A percentile compares a stretch with the other conserved stretches of the same genome.
Conservation (phyloP, 2,329 filamentous ascomycete species). For the Bipolaris zeicola region DNA sequence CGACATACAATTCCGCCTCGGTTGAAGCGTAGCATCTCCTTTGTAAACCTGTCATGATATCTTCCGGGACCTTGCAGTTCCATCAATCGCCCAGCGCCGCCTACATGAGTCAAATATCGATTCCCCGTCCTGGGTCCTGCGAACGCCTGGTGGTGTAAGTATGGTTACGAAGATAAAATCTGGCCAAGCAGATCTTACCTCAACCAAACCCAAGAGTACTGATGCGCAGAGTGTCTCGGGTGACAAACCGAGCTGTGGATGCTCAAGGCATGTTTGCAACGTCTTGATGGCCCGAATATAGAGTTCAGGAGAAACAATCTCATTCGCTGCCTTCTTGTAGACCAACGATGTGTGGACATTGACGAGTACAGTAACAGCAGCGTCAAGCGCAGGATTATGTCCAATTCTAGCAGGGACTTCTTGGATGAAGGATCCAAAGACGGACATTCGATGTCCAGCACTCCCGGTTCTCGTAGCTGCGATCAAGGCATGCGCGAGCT, state of each 20-base stretch:
- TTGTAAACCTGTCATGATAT: conserved; percentile 38
- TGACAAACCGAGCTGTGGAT: conserved; percentile 37
- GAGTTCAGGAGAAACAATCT: conserved; percentile 34
- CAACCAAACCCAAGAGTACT: conserved; percentile 40
- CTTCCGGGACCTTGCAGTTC: conserved; percentile 38
- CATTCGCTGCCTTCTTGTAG: conserved; percentile 27
- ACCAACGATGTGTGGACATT: conserved; percentile 36
- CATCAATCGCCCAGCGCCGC: conserved; percentile 41
- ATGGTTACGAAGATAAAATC: not conserved
- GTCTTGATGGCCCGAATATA: conserved; percentile 41
- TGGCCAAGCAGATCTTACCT: conserved; percentile 22
- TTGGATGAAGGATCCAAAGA: conserved; percentile 40
- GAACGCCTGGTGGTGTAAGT: conserved; percentile 26
- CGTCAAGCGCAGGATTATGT: conserved; percentile 39
- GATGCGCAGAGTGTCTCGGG: conserved; percentile 44
- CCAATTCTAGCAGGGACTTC: conserved; percentile 40
- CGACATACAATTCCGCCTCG: conserved; percentile 40
- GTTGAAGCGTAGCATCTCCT: conserved; percentile 40
- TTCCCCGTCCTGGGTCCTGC: conserved; percentile 41
- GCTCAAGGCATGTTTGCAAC: conserved; percentile 36
- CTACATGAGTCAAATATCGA: conserved; percentile 41
- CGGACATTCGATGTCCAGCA: conserved; percentile 38
- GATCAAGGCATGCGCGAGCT: conserved; percentile 37
- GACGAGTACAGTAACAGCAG: conserved; percentile 39
- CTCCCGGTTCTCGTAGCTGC: conserved; percentile 33